These are phyloP conservation scores for Sporisorium exsertum DNA, from an alignment of 1,284 basidiomycete genomes.

Conservation along the genomic window DNA sequence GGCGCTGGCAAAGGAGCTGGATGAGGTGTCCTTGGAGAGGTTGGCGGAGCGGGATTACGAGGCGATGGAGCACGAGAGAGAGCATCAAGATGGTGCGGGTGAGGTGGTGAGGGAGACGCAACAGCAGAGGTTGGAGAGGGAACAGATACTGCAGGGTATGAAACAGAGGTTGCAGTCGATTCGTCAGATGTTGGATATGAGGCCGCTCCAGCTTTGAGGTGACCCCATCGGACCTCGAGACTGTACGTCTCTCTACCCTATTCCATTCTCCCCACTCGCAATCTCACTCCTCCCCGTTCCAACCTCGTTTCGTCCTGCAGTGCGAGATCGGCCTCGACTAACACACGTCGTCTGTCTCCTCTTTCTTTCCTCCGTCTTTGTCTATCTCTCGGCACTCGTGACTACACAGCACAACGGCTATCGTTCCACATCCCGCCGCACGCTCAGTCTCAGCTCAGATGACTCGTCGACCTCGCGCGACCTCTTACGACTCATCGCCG, in stretches of 20 bases:
- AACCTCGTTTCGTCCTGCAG: not conserved
- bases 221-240: not conserved
- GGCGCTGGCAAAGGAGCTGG: slow-evolving; percentile 18
- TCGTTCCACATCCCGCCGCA: not conserved
- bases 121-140: slow-evolving; percentile 7
- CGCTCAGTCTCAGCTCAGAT: slow-evolving; percentile 9
- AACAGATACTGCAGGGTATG: slow-evolving; percentile 10
- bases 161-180: slow-evolving; percentile 16
- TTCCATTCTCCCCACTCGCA: not conserved
- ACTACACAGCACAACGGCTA: slow-evolving; percentile 1
- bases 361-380: not conserved
- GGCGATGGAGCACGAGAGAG: slow-evolving; percentile 51
- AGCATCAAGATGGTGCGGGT: slow-evolving; percentile 27
- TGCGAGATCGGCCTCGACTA: not conserved
- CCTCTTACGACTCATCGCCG: slow-evolving; percentile 66
- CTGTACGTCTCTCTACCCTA: slow-evolving; percentile 14
- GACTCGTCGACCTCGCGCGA: slow-evolving; percentile 28
- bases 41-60: slow-evolving; percentile 52
- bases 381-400: not conserved
- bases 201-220: slow-evolving; percentile 4
- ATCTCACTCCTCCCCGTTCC: not conserved
- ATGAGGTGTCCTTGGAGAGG: slow-evolving; percentile 17
- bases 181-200: slow-evolving; percentile 12
- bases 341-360: no score
- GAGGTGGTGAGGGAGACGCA: slow-evolving; percentile 20